These are phyloP conservation scores for Fusarium siculi DNA, from an alignment of 2,329 filamentous ascomycete genomes.

Conservation along the genomic window DNA sequence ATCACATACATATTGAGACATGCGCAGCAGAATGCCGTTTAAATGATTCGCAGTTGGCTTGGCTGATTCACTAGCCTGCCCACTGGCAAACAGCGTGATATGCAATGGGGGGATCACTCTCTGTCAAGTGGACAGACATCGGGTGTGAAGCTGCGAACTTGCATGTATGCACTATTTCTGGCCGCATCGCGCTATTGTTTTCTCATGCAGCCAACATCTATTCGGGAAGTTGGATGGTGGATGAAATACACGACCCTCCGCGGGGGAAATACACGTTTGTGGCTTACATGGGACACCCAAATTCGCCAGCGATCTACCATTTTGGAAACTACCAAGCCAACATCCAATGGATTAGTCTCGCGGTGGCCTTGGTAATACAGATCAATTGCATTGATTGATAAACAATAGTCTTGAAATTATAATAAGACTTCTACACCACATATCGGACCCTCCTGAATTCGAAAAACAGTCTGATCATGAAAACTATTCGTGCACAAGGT, in stretches of 20 bases:
- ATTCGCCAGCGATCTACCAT: not conserved
- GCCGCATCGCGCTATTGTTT: conserved; percentile 10
- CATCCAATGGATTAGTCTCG: not conserved
- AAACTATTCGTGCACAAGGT: not conserved
- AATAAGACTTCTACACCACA: not conserved
- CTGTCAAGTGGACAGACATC: not conserved
- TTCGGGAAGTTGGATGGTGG: not conserved
- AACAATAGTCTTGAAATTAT: not conserved
- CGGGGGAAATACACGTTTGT: not conserved
- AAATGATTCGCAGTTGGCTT: not conserved
- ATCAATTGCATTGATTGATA: not conserved
- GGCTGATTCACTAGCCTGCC: not conserved
- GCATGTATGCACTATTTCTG: not conserved
- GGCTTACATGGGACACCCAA: not conserved
- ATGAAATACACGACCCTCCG: not conserved
- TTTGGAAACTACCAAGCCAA: not conserved
- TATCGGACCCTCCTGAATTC: not conserved
- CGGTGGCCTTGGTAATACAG: not conserved
- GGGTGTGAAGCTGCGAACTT: not conserved
- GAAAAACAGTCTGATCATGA: not conserved
- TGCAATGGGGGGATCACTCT: not conserved
- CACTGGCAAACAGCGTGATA: not conserved
- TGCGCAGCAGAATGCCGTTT: not conserved
- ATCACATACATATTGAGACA: conserved; percentile 4
- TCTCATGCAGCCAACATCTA: conserved; percentile 17